These are phyloP conservation scores for Diaporthe batatas DNA, from an alignment of 2,329 filamentous ascomycete genomes.

Conservation along the genomic window DNA sequence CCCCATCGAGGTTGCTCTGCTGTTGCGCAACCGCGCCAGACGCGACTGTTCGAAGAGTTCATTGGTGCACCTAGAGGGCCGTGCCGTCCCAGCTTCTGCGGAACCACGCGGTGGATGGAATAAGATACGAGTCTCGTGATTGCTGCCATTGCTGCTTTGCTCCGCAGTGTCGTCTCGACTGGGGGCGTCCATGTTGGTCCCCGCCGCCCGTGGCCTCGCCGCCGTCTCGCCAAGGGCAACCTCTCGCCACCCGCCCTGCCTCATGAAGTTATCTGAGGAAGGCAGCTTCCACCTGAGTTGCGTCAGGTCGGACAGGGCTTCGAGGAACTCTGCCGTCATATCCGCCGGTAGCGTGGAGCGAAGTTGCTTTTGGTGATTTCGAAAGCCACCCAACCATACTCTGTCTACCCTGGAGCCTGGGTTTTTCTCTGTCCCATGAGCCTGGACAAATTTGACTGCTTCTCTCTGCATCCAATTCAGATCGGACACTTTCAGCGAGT, in stretches of 20 bases:
- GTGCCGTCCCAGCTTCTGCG: slow-evolving; percentile 6
- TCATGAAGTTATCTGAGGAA: slow-evolving; percentile 48
- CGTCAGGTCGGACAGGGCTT: slow-evolving; percentile 46
- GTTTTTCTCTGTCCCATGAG: slow-evolving; percentile 50
- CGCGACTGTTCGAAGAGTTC: slow-evolving; percentile 57
- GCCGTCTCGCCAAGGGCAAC: slow-evolving; percentile 45
- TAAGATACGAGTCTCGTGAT: slow-evolving; percentile 53
- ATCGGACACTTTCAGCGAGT: slow-evolving; percentile 49
- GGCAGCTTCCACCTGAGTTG: slow-evolving; percentile 56
- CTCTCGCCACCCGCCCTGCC: slow-evolving; percentile 54
- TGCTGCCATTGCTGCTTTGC: slow-evolving; percentile 45
- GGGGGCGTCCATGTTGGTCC: neutral
- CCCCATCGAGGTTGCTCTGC: slow-evolving; percentile 47
- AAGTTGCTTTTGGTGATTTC: slow-evolving; percentile 42
- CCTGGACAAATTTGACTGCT: slow-evolving; percentile 56
- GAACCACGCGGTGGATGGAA: slow-evolving; percentile 61
- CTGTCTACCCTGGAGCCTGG: slow-evolving; percentile 51
- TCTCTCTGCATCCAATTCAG: slow-evolving; percentile 61
- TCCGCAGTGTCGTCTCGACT: slow-evolving; percentile 39
- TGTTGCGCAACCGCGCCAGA: slow-evolving; percentile 44
- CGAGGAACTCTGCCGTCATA: slow-evolving; percentile 56
- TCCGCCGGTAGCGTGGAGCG: slow-evolving; percentile 55
- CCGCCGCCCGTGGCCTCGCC: slow-evolving; percentile 32
- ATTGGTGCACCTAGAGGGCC: slow-evolving; percentile 57
- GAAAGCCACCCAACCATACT: slow-evolving; percentile 62